Evolutionary conservation across 805 yeast genomes (phyloP).

Genomic region (Candida anglica): DNA sequence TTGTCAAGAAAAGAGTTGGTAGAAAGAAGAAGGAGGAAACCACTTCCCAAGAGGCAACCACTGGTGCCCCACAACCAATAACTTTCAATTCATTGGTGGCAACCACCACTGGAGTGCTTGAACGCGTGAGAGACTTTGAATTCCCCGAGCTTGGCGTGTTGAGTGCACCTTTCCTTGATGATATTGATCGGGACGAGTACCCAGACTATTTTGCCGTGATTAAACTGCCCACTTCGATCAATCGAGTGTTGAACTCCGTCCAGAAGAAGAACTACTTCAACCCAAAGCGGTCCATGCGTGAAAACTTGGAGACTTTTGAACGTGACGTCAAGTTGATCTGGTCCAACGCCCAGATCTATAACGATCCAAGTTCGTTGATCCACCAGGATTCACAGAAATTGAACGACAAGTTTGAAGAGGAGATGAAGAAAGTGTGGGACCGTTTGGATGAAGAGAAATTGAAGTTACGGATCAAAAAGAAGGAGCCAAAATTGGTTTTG

Average conservation of each 20-base stretch:
- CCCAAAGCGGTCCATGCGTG: conserved; percentile 22
- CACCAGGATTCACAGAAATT: conserved; percentile 67
- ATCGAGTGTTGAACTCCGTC: conserved; percentile 50
- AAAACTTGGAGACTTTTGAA: conserved; percentile 55
- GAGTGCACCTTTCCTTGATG: conserved; percentile 71
- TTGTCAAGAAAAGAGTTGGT: too few species aligned
- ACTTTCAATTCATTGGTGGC: too few species aligned
- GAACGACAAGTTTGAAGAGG: conserved; percentile 43
- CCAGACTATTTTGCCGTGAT: conserved; percentile 81
- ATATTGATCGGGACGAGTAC: conserved; percentile 63
- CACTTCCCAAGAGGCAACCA: not conserved
- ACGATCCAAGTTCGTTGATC: conserved; percentile 68
- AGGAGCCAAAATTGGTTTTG: conserved; percentile 15
- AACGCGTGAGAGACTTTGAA: conserved; percentile 36
- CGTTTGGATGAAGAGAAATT: conserved; percentile 19
- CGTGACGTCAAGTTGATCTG: conserved; percentile 63
- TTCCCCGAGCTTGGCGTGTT: conserved; percentile 48
- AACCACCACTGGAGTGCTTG: too few species aligned
- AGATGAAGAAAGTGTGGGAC: conserved; percentile 21
- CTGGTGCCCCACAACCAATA: conserved; percentile 7
- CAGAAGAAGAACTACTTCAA: conserved; percentile 42
- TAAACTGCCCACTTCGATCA: conserved; percentile 70
- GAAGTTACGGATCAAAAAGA: conserved; percentile 22
- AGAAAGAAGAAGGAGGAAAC: not conserved
- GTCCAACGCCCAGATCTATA: conserved; percentile 73